Percentiles rank a stretch among this genome's conserved stretches.
Conservation (phyloP, 768 basidiomycete species). For the Tylopilus subfusipes region DNA sequence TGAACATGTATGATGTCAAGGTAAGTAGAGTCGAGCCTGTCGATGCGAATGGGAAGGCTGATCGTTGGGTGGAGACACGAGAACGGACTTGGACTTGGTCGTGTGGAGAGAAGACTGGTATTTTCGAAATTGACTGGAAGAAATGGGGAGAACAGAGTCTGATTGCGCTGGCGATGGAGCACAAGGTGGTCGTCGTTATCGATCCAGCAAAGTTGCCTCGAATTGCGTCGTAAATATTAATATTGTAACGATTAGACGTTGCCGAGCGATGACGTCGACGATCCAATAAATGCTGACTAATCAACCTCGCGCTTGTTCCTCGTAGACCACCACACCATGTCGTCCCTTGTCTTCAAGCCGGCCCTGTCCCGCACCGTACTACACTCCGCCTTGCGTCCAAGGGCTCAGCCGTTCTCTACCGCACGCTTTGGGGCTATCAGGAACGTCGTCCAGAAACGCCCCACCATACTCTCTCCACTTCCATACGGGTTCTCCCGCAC, state of each 20-base stretch:
- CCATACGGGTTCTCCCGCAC: constrained; percentile 38
- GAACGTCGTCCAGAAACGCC: constrained; percentile 30
- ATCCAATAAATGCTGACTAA: constrained; percentile 14
- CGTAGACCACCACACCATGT: constrained; percentile 20
- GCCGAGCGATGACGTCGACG: constrained; percentile 13
- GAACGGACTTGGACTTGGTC: constrained; percentile 64
- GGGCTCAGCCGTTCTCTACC: constrained; percentile 22
- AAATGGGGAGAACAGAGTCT: constrained; percentile 50
- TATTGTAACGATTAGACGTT: neutral
- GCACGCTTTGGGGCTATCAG: constrained; percentile 13
- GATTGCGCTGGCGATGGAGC: constrained; percentile 68
- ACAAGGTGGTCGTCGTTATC: constrained; percentile 61
- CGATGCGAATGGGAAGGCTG: neutral
- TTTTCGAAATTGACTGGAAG: constrained; percentile 80
- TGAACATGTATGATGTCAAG: constrained; percentile 67
- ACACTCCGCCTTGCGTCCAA: constrained; percentile 18
- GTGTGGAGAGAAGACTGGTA: constrained; percentile 57
- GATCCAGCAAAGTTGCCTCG: constrained; percentile 45
- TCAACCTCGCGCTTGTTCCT: neutral
- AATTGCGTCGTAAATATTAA: neutral
- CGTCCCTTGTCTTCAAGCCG: constrained; percentile 8
- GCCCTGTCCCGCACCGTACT: constrained; percentile 20
- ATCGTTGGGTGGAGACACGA: constrained; percentile 35
- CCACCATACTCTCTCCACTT: constrained; percentile 19
- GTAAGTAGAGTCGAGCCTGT: constrained; percentile 43